Evolutionary conservation across 495 filamentous ascomycete genomes (phyloP), one percentile per base, ranked within the genome.

Genomic region (Rusavskia elegans): DNA sequence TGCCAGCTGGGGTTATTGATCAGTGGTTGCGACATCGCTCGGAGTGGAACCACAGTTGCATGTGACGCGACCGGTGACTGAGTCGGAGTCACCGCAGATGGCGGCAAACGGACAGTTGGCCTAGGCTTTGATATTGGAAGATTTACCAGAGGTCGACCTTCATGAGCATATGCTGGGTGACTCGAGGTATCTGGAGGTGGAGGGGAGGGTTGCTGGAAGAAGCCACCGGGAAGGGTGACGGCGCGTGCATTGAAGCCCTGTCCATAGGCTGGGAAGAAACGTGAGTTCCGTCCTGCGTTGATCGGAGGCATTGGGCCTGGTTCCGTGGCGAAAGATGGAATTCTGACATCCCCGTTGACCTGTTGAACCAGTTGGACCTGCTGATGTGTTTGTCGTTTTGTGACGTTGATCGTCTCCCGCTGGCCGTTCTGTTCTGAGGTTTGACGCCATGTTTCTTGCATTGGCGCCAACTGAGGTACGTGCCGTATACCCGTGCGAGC

Each of bases 31-130:
- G 62, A 55, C 23, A 53, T 58, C 41, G 55, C 50, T 14, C 61
- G 61, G 17, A 59, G 38, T 13, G 59, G 53, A 17, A 53, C 51
- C 5, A 48, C 21, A 41, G 44, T 56, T 14, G 46, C 54, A 30
- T 53, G 53, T 19, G 56, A 21, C 17, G 53, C 29, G 29, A 53
- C 38, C 21, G 53, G 53, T 50, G 55, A 54, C 48, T 61, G 56
- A 16, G 27, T 30, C 37, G 59, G 57, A 13, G 64, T 58, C 27
- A 57, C 55, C 19, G 39, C 16, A 10, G 59, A 71, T 3, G 84
- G 84, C 11, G 85, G 85, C 3, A 90, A 68, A 53, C 78, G 81
- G 0, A 90, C 85, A 8, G 83, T 74, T 27, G 83, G 82, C 51
- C 50, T 59, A 23, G 55, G 38, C 55, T 79, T 75, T 20, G 79